A percentile compares a stretch with the other conserved stretches of the same genome.
These are phyloP conservation scores for Apophysomyces sp. DNA, from an alignment of 371 early-diverging fungal genomes.

Conservation along the genomic window DNA sequence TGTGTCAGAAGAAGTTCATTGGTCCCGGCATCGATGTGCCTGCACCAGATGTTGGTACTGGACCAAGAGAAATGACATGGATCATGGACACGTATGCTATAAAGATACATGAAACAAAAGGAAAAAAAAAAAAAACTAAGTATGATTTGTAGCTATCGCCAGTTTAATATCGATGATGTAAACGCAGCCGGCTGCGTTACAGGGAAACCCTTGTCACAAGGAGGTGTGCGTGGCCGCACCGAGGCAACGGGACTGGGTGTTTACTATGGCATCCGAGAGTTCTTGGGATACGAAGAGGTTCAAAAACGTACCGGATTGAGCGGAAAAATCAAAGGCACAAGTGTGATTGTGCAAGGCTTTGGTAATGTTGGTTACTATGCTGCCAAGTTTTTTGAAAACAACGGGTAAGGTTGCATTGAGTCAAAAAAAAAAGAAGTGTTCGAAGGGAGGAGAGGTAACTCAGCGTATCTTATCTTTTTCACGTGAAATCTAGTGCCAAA, in stretches of 20 bases:
- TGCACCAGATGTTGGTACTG: conserved; percentile 91
- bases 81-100: conserved; percentile 80
- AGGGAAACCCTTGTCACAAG: conserved; percentile 84
- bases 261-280: conserved; percentile 86
- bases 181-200: conserved; percentile 88
- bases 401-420: conserved; percentile 44
- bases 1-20: conserved; percentile 90
- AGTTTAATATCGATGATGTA: conserved; percentile 83
- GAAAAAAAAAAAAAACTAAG: neutral
- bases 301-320: conserved; percentile 71
- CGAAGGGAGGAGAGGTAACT: neutral
- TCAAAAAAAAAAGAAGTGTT: neutral
- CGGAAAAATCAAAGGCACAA: conserved; percentile 66
- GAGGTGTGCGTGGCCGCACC: conserved; percentile 89
- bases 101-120: neutral
- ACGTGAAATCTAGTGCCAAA: conserved; percentile 67
- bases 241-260: conserved; percentile 92
- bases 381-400: conserved; percentile 84
- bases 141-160: conserved; percentile 58
- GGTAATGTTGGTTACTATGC: conserved; percentile 93
- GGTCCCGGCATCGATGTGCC: conserved; percentile 79
- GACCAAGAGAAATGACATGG: conserved; percentile 90
- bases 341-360: conserved; percentile 85
- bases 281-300: conserved; percentile 78
- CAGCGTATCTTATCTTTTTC: neutral